phyloP scores from a whole-genome alignment of 257 asterid genomes.

The Nemophila menziesii region DNA sequence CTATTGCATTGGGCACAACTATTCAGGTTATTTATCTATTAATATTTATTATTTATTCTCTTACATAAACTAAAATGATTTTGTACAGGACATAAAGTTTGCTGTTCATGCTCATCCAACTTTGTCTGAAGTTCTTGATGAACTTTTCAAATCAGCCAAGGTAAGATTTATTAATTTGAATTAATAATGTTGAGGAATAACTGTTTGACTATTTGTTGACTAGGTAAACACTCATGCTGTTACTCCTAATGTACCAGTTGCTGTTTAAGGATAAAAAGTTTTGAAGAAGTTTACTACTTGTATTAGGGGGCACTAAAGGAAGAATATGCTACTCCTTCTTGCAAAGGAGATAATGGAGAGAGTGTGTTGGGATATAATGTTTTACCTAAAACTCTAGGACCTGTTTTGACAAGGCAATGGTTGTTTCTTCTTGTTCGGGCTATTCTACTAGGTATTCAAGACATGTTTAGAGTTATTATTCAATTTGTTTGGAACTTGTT shows the following conservation, averaged over 20 bases:
- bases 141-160: slow-evolving; percentile 33
- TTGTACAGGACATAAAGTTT: slow-evolving; percentile 30
- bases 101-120: slow-evolving; percentile 53
- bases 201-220: slow-evolving; percentile 3
- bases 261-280: slow-evolving; percentile 9
- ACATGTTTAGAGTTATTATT: neutral
- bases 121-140: slow-evolving; percentile 40
- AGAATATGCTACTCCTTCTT: neutral
- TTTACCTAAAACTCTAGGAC: neutral
- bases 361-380: neutral
- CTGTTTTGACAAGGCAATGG: neutral
- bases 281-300: slow-evolving; percentile 1
- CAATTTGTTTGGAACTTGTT: neutral
- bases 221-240: slow-evolving; percentile 18
- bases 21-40: slow-evolving; percentile 28
- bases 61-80: neutral
- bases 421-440: neutral
- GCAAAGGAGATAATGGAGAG: neutral
- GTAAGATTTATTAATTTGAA: slow-evolving; percentile 12
- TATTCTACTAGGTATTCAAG: neutral
- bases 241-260: slow-evolving; percentile 17
- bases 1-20: slow-evolving; percentile 50
- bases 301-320: neutral
- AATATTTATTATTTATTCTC: neutral
- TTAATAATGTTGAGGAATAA: neutral